Evolutionary conservation across 768 basidiomycete genomes (phyloP), one percentile per base, ranked within the genome.

Genomic region (Omphalotus guepiniiformis): DNA sequence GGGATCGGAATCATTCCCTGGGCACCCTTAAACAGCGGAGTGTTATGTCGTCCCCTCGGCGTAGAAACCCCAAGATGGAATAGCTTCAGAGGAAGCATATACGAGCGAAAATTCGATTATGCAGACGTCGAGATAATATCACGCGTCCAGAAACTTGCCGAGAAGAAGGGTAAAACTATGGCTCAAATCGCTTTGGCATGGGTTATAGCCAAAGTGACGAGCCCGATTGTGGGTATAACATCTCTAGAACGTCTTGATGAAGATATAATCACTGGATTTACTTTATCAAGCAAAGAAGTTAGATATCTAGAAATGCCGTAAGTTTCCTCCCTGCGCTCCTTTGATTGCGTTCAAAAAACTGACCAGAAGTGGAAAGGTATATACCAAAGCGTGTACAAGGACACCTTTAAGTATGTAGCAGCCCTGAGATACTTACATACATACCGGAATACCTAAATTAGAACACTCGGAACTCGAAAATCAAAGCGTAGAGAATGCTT

Each of bases 1-100:
- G 46, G 46, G 6, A 53, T 70, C 25, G 74, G 74, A 2, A 53
- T 69, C 29, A 73, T 79, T 28, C 71, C 76, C 0, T 76, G 71
- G 70, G 58, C 63, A 1, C 74, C 75, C 3, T 60, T 79, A 6
- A 27, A 23, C 6, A 38, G 37, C n/a, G 46, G 46, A 15, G 2
- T 15, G 19, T 21, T 47, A 15, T n/a, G 37, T n/a, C 46, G 27
- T 38, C 38, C 46, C 16, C 26, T 39, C 16, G 35, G 34, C 6
- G 18, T 8, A 15, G 18, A 39, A 26, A 8, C 15, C 12, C 2
- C 26, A 27, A n/a, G n/a, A n/a, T 38, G 46, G 8, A 27, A 19
- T 9, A 27, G 29, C 13, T n/a, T n/a, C 12, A 11, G n/a, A 12
- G 39, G 30, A 22, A 30, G 25, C 25, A 34, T 3, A 38, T 19